A percentile compares a stretch with the other conserved stretches of the same genome.
Evolutionary conservation across 2,329 filamentous ascomycete genomes (phyloP).

Genomic region (Fusarium bactridioides): DNA sequence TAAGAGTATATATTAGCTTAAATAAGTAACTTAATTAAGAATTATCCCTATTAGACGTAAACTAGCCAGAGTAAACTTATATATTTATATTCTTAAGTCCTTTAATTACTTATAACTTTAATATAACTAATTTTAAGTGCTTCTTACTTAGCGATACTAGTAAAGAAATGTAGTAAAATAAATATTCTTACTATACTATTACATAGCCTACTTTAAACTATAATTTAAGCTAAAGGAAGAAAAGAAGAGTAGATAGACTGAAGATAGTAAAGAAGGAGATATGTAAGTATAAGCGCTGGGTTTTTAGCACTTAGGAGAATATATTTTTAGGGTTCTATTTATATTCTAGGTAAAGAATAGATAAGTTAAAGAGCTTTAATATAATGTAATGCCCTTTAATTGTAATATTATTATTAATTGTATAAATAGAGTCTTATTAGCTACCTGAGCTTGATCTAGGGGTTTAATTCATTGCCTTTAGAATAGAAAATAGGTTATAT

Average conservation of each 20-base stretch:
- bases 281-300: neutral
- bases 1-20: too few species aligned
- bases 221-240: neutral
- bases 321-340: neutral
- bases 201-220: accelerated
- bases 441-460: accelerated
- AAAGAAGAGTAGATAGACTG: accelerated
- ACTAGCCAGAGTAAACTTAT: too few species aligned
- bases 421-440: accelerated
- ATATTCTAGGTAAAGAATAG: neutral
- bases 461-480: too few species aligned
- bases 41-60: too few species aligned
- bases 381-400: accelerated
- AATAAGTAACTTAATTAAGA: too few species aligned
- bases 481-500: too few species aligned
- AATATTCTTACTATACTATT: neutral
- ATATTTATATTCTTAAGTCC: neutral
- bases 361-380: accelerated
- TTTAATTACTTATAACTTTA: neutral
- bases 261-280: neutral
- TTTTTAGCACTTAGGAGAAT: neutral
- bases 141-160: neutral
- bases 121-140: neutral
- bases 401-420: accelerated
- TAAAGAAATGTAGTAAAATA: accelerated